phyloP scores from a whole-genome alignment of 1,284 basidiomycete genomes.

The Gymnopus androsaceus region DNA sequence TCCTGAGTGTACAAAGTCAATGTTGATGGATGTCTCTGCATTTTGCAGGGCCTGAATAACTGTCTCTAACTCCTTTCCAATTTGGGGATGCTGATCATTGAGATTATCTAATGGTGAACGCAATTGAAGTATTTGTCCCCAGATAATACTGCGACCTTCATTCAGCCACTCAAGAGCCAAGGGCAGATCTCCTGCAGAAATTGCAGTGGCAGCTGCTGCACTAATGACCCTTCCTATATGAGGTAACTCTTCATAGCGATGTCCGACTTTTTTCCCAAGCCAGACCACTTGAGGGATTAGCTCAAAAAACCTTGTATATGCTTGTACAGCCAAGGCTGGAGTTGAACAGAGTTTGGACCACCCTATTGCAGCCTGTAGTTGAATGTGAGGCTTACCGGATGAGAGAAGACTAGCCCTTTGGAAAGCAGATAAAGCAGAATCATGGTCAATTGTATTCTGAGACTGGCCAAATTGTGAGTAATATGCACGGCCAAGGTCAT shows the following conservation, averaged over 20 bases:
- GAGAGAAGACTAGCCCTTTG: background rate
- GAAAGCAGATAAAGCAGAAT: no score
- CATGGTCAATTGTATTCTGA: no score
- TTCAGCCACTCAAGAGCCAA: no score
- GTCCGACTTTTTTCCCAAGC: background rate
- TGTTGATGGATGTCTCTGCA: background rate
- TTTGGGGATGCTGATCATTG: background rate
- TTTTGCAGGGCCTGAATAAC: background rate
- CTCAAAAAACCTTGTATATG: background rate
- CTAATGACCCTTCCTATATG: constrained; percentile 3
- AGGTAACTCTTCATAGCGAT: background rate
- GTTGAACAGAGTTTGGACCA: no score
- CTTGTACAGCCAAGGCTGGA: no score
- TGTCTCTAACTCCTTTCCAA: background rate
- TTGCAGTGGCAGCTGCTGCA: no score
- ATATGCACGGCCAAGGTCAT: no score
- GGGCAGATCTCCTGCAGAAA: no score
- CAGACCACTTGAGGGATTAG: constrained; percentile 8
- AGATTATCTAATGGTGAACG: constrained; percentile 8
- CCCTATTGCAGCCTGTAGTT: background rate
- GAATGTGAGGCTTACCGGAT: background rate
- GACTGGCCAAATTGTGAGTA: background rate
- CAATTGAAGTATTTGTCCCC: no score
- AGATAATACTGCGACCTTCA: no score
- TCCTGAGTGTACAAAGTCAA: background rate